A percentile compares a stretch with the other conserved stretches of the same genome.
Conservation (phyloP, 495 filamentous ascomycete species). For the Talaromyces proteolyticus region DNA sequence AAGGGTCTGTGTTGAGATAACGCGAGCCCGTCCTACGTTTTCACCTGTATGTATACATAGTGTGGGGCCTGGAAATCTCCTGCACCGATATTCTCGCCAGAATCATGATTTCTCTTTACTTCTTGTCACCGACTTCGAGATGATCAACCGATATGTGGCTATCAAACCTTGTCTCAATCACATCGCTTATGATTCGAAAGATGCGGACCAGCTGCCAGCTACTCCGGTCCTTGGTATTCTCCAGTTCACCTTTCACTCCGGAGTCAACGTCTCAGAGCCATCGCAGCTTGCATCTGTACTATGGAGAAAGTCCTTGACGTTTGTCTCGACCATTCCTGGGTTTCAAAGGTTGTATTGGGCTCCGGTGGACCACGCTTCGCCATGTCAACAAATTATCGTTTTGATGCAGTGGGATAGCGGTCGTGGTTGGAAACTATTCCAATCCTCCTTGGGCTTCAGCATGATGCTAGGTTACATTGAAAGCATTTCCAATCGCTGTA, state of each 20-base stretch:
- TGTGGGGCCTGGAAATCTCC: no score
- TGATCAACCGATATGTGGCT: background rate
- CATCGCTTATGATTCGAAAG: background rate
- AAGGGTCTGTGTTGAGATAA: no score
- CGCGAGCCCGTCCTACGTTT: no score
- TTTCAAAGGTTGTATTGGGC: constrained; percentile 6
- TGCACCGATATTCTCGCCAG: background rate
- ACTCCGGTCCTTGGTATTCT: constrained; percentile 7
- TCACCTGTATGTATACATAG: no score
- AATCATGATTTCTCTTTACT: background rate
- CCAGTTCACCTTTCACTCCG: constrained; percentile 8
- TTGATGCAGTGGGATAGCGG: constrained; percentile 9
- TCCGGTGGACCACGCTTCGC: background rate
- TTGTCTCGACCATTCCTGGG: constrained; percentile 7
- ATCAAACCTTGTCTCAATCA: background rate
- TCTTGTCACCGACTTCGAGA: no score
- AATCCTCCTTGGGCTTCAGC: constrained; percentile 8
- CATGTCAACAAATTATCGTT: constrained; percentile 8
- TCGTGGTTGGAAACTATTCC: constrained; percentile 8
- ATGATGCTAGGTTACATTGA: constrained; percentile 11
- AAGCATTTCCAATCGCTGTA: constrained; percentile 6
- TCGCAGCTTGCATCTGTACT: background rate
- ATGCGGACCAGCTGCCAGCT: background rate
- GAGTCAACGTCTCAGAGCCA: constrained; percentile 7
- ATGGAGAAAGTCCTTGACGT: constrained; percentile 6